Base-by-base conservation (phyloP, 306 rosid species). In the Glycine soja region DNA sequence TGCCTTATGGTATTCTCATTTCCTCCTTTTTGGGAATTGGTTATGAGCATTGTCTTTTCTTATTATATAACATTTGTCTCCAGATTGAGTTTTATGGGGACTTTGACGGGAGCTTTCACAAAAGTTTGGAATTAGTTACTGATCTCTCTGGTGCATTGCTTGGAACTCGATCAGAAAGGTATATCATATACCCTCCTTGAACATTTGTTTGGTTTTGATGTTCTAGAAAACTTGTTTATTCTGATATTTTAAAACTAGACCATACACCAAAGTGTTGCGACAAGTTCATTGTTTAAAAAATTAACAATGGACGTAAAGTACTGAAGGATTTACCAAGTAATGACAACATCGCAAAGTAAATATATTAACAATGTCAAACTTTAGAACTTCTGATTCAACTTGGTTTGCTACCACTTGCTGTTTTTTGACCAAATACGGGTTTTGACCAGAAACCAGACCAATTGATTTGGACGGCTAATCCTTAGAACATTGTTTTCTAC, bases 51-150 rank as follows among this genome's bases (percentile, higher is more conserved):
- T 53, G 40, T 38, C 6, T 65, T 70, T 75, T 79, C 43, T 76
- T 40, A 66, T 12, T 14, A 4, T 34, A 3, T 70, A 34, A 58
- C 42, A 50, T 72, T 50, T 85, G 14, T 15, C 59, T 63, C 58
- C 78, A 95, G 99, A 91, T 95, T 79, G 97, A 93, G 75, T 95
- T 95, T 82, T 95, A 89, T 78, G 99, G 99, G 70, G 99, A 95
- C 88, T 90, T 90, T 24, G 97, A 95, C 46, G 99, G 98, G 62
- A 90, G 93, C 85, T 95, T 95, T 81, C 96, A 91, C 94, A 93
- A 91, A 83, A 92, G 88, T 84, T 86, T 95, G 88, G 97, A 92
- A 51, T 88, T 95, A 77, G 90, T 85, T 81, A 89, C 88, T 47
- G 98, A 95, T 88, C 96, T 95, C 73, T 89, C 98, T 6, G 90